Evolutionary conservation across 31 red algal species (phyloP).

Genomic region (Asparagopsis taxiformis): DNA sequence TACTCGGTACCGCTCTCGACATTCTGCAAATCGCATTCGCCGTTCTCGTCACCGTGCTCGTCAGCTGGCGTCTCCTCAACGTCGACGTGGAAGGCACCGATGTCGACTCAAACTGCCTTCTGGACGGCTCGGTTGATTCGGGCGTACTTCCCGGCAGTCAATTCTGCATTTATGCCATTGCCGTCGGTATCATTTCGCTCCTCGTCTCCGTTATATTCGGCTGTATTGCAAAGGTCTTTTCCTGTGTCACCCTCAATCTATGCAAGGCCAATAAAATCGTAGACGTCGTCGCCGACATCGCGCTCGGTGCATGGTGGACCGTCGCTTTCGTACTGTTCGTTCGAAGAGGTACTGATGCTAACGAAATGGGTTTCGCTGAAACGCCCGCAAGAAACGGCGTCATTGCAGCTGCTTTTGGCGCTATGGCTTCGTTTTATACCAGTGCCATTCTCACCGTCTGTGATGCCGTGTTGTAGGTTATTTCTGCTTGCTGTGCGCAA

Average conservation of each 20-base stretch:
- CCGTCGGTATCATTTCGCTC: slow-evolving; percentile 52
- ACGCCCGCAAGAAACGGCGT: slow-evolving; percentile 45
- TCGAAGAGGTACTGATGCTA: slow-evolving; percentile 28
- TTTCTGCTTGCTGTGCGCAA: no score
- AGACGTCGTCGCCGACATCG: slow-evolving; percentile 16
- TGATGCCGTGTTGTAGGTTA: slow-evolving; percentile 17
- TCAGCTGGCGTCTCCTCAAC: slow-evolving; percentile 12
- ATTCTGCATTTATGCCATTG: slow-evolving; percentile 36
- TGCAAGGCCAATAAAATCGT: slow-evolving; percentile 33
- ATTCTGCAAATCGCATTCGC: slow-evolving; percentile 13
- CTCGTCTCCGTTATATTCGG: slow-evolving; percentile 41
- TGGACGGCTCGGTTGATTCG: slow-evolving; percentile 3
- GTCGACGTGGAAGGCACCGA: neutral
- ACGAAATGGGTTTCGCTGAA: slow-evolving; percentile 34
- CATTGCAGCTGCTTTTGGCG: slow-evolving; percentile 51
- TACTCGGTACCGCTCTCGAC: slow-evolving; percentile 12
- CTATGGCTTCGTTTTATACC: slow-evolving; percentile 17
- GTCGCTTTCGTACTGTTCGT: slow-evolving; percentile 42
- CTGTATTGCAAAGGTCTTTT: slow-evolving; percentile 31
- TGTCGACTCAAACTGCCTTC: slow-evolving; percentile 1
- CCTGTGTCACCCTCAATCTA: slow-evolving; percentile 38
- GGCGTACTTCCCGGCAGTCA: neutral
- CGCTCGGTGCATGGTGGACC: slow-evolving; percentile 39
- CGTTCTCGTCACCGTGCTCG: slow-evolving; percentile 8
- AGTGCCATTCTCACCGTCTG: slow-evolving; percentile 33